These are phyloP conservation scores for Sporobolus alterniflorus DNA, from an alignment of 202 grass and related monocot species.

Conservation along the genomic window DNA sequence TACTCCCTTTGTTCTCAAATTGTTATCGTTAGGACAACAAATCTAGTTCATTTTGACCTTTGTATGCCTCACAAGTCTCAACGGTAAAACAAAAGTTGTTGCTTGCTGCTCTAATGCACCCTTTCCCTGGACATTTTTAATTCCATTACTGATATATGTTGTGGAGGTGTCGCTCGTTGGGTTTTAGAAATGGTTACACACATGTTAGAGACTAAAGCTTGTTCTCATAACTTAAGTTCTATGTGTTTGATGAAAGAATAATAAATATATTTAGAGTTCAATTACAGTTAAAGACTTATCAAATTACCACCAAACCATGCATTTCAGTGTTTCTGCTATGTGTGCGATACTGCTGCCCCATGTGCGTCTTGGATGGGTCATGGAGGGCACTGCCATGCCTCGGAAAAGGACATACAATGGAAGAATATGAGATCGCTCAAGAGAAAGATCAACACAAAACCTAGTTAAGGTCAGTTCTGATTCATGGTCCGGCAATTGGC, in stretches of 20 bases:
- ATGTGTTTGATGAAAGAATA: not conserved
- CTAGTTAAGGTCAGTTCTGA: not conserved
- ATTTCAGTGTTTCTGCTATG: constrained; percentile 9
- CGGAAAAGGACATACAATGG: constrained; percentile 38
- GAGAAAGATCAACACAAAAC: not conserved
- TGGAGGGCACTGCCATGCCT: constrained; percentile 53
- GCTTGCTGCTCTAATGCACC: not conserved
- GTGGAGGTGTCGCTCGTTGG: not conserved
- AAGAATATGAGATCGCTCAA: constrained; percentile 21
- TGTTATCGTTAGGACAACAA: too few relatives aligned
- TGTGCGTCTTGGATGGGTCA: not conserved
- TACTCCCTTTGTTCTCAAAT: not conserved
- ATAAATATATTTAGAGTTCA: not conserved
- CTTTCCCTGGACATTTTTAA: too few relatives aligned
- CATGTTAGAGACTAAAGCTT: not conserved
- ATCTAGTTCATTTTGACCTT: too few relatives aligned
- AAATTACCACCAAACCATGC: not conserved
- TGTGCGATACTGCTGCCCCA: not conserved
- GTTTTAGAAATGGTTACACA: not conserved
- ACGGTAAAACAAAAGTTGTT: not conserved
- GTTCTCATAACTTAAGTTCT: not conserved
- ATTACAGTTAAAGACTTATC: not conserved
- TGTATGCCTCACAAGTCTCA: not conserved
- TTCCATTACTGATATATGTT: not conserved
- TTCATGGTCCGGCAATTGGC: not conserved